Evolutionary conservation across 345 rosid species (phyloP).

Genomic region (Ceriops tagal): DNA sequence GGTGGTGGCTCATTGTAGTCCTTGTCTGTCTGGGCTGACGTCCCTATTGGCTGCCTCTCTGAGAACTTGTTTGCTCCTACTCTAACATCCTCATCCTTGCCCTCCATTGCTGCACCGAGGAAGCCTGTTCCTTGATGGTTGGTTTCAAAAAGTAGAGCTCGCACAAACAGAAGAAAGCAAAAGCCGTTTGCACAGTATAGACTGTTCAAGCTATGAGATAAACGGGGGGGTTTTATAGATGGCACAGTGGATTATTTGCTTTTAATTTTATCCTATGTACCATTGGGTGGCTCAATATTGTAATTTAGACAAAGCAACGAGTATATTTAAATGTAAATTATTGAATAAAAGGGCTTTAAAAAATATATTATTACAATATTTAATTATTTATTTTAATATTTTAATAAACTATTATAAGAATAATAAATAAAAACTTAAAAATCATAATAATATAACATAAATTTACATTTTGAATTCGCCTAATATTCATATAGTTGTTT

Average conservation of each 20-base stretch:
- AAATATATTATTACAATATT: too few species aligned
- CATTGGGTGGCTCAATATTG: neutral
- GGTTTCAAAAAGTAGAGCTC: neutral
- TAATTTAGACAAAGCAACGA: neutral
- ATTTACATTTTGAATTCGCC: neutral
- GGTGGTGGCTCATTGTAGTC: slow-evolving; percentile 32
- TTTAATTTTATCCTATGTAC: neutral
- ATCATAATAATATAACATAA: neutral
- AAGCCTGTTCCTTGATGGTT: neutral
- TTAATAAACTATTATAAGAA: neutral
- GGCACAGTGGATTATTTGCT: neutral
- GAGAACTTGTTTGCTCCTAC: slow-evolving; percentile 28
- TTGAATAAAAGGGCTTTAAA: too few species aligned
- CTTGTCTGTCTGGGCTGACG: slow-evolving; percentile 29
- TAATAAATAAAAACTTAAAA: neutral
- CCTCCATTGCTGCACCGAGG: slow-evolving; percentile 16
- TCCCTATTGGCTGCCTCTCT: slow-evolving; percentile 28
- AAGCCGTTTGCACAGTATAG: neutral
- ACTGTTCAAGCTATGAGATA: neutral
- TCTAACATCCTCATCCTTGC: slow-evolving; percentile 30
- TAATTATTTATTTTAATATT: too few species aligned
- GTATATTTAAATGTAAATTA: too few species aligned
- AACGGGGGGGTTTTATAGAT: slow-evolving; percentile 31
- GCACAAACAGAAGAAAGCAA: neutral
- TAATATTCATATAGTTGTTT: too few species aligned